Conservation (phyloP, 2,329 filamentous ascomycete species). For the Aspergillus sp. region DNA sequence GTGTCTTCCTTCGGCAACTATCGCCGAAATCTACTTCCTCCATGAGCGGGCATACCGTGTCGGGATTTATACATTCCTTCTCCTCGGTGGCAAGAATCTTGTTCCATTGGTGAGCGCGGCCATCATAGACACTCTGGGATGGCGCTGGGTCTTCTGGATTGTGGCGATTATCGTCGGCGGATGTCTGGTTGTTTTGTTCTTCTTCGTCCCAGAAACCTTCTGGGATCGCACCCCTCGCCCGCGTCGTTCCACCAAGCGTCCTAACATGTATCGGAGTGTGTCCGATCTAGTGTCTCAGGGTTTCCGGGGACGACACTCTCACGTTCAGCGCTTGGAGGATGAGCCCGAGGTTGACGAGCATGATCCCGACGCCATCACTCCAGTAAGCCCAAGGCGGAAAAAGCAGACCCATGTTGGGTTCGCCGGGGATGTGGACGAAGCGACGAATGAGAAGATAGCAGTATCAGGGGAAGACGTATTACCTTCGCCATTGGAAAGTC, state of each 20-base stretch:
- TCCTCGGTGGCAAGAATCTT: slow-evolving; percentile 86
- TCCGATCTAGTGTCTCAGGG: slow-evolving; percentile 28
- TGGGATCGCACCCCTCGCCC: slow-evolving; percentile 73
- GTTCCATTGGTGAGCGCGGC: slow-evolving; percentile 78
- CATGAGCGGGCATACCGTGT: slow-evolving; percentile 89
- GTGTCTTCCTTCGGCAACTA: slow-evolving; percentile 83
- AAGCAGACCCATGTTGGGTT: slow-evolving; percentile 50
- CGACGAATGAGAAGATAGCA: slow-evolving; percentile 10
- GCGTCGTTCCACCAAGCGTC: slow-evolving; percentile 33
- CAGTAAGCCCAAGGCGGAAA: slow-evolving; percentile 14
- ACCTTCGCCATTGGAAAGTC: not conserved
- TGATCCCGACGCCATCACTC: not conserved
- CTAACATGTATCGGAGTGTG: slow-evolving; percentile 24
- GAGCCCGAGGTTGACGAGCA: slow-evolving; percentile 5
- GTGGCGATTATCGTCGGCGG: slow-evolving; percentile 71
- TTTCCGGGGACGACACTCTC: slow-evolving; percentile 25
- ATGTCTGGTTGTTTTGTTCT: slow-evolving; percentile 62
- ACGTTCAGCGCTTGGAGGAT: slow-evolving; percentile 12
- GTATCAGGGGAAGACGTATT: slow-evolving; percentile 1
- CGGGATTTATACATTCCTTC: slow-evolving; percentile 81
- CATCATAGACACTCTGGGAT: slow-evolving; percentile 66
- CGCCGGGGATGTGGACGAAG: slow-evolving; percentile 26
- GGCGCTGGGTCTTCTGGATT: slow-evolving; percentile 91
- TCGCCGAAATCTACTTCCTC: slow-evolving; percentile 92
- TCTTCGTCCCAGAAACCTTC: slow-evolving; percentile 91